Evolutionary conservation across 805 yeast genomes (phyloP), one percentile per base, ranked within the genome.

Genomic region (Candida endomychidarum): DNA sequence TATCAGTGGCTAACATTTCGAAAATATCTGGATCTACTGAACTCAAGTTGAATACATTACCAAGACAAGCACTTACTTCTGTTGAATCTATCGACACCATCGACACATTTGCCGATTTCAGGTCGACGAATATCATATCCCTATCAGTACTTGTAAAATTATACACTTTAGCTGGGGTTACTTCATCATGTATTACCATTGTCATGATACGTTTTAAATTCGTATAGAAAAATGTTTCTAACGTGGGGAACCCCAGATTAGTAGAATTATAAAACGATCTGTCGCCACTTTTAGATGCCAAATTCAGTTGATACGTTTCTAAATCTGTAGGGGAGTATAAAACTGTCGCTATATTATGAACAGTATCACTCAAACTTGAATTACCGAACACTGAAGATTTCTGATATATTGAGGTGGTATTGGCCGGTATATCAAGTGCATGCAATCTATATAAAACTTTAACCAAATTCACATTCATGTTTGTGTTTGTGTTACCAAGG

Each of bases 391-490:
- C 33, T 4, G 48, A 38, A 8, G 37, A 26, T 14, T 30, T 26
- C 9, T 42, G 38, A 17, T 35, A 32, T 21, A 29, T 40, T n/a
- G 38, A 32, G 12, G 45, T 39, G 1, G 42, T 30, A 27, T 44
- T 44, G 8, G 12, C 15, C 4, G 51, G 47, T 19, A 39, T 40
- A 10, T 40, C 18, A 25, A 47, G 39, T 5, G 19, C 27, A 10
- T 42, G 25, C 15, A 47, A 22, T 11, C 44, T 30, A 20, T 36
- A 41, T 19, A 67, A 47, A 8, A 70, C 9, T 40, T 58, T 63
- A n/a, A 68, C 30, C 17, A 56, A 45, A 38, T 59, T 60, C n/a
- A 61, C 70, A 28, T 61, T 50, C 48, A 60, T 37, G 40, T 60
- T 61, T 25, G 65, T 56, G 41, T 67, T 67, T 4, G 72, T 58